These are phyloP conservation scores for Polyporus arcularius DNA, from an alignment of 768 basidiomycete species.

Conservation along the genomic window DNA sequence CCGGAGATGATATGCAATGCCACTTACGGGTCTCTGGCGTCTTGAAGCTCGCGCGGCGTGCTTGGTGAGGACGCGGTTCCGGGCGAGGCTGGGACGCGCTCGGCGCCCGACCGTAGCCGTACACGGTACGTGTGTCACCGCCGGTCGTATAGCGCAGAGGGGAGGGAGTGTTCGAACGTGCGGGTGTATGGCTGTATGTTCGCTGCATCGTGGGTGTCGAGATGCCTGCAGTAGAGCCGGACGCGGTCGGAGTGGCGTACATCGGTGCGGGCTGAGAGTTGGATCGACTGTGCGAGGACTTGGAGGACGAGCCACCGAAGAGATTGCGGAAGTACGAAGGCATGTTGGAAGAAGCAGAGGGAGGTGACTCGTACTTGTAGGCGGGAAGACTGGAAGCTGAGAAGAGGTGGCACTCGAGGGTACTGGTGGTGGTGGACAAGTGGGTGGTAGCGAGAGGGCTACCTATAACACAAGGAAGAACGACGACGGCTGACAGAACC, in stretches of 20 bases:
- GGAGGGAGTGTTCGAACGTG: constrained; percentile 38
- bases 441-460: not conserved
- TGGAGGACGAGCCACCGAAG: constrained; percentile 43
- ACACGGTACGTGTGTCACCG: constrained; percentile 30
- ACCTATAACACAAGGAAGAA: constrained; percentile 12
- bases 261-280: constrained; percentile 35
- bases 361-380: not conserved
- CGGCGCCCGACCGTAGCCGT: constrained; percentile 36
- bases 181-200: constrained; percentile 41
- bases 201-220: constrained; percentile 33
- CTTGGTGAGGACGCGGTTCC: constrained; percentile 38
- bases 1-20: not conserved
- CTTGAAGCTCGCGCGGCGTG: constrained; percentile 46
- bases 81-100: constrained; percentile 28
- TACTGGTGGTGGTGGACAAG: constrained; percentile 1
- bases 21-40: constrained; percentile 46
- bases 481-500: constrained; percentile 4
- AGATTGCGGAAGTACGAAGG: constrained; percentile 52
- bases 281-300: constrained; percentile 43
- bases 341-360: constrained; percentile 34
- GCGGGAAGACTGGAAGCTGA: not conserved
- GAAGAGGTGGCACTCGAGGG: constrained; percentile 7
- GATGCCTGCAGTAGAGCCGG: constrained; percentile 21
- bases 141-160: constrained; percentile 31
- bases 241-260: constrained; percentile 23